Base-by-base conservation (phyloP, 495 filamentous ascomycete species). In the Penicillium malachiteum region DNA sequence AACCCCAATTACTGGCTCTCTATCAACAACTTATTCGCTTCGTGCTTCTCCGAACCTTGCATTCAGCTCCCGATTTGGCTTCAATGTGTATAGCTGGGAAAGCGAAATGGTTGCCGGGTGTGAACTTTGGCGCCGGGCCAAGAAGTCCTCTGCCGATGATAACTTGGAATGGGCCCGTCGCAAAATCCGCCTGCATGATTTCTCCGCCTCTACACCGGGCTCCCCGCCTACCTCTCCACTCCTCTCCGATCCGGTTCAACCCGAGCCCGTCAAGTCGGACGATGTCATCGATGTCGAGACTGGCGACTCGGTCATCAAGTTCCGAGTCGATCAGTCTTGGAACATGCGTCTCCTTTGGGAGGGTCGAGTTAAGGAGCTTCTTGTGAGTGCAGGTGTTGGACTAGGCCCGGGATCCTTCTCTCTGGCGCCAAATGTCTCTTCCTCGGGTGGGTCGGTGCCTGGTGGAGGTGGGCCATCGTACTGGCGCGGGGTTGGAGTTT, bases 1-100 rank as follows among this genome's bases (percentile, higher is more conserved):
- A 33, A 96, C 95, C 46, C 94, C 94, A 0, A 78, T 98, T 10
- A 97, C 96, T 80, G 94, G 94, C 31, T 95, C 87, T 54, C 76
- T 97, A 48, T 91, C 87, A 41, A 87, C 90, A 30, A 95, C 87
- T 6, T 98, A 97, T 62, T 90, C 94, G 12, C 86, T 96, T 11
- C 85, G 88, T 60, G 94, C 93, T 6, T 87, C 88, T 17, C 84
- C 81, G 11, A 84, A 91, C 54, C 82, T 94, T 48, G 86, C 91
- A 1, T 83, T 98, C 44, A 93, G 91, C 54, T 91, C 90, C 32
- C 84, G 87, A 39, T 93, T 97, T 74, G 91, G 94, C 58, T 98
- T 97, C 69, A 98, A 98, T 66, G 91, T 96, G 48, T 97, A 96
- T 74, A 95, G 89, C 63, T 98, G 96, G 75, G 94, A 97, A 74